These are phyloP conservation scores for Tulasnella sp. DNA, from an alignment of 768 basidiomycete species.

Conservation along the genomic window DNA sequence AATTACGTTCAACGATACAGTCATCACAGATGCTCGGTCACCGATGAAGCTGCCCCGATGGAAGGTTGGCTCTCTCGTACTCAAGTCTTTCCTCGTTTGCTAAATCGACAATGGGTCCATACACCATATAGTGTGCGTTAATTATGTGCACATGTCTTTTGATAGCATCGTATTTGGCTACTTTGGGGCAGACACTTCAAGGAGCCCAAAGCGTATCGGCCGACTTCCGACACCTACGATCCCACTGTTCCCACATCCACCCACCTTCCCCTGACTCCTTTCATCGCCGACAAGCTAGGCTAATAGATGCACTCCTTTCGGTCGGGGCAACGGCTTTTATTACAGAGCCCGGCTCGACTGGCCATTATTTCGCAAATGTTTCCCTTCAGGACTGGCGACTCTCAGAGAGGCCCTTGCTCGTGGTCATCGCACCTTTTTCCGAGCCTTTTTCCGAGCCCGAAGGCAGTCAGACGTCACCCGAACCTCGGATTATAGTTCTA, in stretches of 20 bases:
- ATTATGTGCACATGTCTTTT: neutral
- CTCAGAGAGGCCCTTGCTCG: slow-evolving; percentile 77
- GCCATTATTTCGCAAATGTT: slow-evolving; percentile 73
- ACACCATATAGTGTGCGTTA: neutral
- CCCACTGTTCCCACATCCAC: slow-evolving; percentile 49
- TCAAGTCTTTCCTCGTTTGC: neutral
- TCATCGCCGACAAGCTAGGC: slow-evolving; percentile 55
- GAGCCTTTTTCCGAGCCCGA: neutral
- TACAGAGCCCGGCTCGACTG: slow-evolving; percentile 75
- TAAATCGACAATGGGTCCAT: too few relatives aligned
- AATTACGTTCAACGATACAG: neutral
- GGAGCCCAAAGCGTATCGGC: neutral
- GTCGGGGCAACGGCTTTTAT: slow-evolving; percentile 71
- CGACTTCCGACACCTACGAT: slow-evolving; percentile 50
- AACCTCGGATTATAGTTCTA: slow-evolving; percentile 60
- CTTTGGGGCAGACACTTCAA: neutral
- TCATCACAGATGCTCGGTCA: neutral
- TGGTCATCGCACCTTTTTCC: slow-evolving; percentile 58
- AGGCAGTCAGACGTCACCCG: neutral
- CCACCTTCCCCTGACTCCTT: slow-evolving; percentile 51
- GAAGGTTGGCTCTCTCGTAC: neutral
- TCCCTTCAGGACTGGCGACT: slow-evolving; percentile 64
- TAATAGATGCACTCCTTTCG: slow-evolving; percentile 55
- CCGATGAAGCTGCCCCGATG: neutral
- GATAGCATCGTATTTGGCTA: neutral